Percentiles rank a stretch among this genome's conserved stretches.
Conservation (phyloP, 106 monocot genomes). For the Phalaenopsis equestris region DNA sequence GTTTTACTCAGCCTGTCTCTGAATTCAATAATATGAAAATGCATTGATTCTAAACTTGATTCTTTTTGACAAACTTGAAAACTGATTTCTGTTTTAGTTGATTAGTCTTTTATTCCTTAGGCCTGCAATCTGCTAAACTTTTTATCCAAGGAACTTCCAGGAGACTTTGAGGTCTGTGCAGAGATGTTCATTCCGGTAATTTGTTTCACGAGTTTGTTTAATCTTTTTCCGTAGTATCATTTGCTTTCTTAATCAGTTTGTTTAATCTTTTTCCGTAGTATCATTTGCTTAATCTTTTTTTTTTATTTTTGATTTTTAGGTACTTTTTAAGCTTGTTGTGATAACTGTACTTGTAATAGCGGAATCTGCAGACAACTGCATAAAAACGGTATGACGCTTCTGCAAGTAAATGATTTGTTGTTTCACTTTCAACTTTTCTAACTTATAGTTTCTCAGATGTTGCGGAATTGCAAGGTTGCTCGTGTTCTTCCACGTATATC, state of each 20-base stretch:
- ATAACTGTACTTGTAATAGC: slow-evolving; percentile 98
- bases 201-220: not conserved
- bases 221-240: not conserved
- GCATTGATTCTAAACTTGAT: not conserved
- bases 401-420: not conserved
- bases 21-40: not conserved
- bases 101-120: slow-evolving; percentile 35
- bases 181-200: slow-evolving; percentile 95
- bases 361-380: slow-evolving; percentile 95
- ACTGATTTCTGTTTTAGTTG: not conserved
- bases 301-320: slow-evolving; percentile 23
- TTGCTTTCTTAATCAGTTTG: not conserved
- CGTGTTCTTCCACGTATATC: slow-evolving; percentile 88
- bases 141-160: slow-evolving; percentile 88
- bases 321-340: slow-evolving; percentile 98
- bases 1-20: not conserved
- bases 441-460: slow-evolving; percentile 44
- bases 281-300: not conserved
- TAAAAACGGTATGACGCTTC: slow-evolving; percentile 71
- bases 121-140: slow-evolving; percentile 84
- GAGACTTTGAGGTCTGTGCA: slow-evolving; percentile 96
- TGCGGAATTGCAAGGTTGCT: slow-evolving; percentile 93
- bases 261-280: not conserved
- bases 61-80: not conserved
- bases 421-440: slow-evolving; percentile 1